Base-by-base conservation (phyloP, 192 early-diverging fungal species). In the Spinellus fusiger region DNA sequence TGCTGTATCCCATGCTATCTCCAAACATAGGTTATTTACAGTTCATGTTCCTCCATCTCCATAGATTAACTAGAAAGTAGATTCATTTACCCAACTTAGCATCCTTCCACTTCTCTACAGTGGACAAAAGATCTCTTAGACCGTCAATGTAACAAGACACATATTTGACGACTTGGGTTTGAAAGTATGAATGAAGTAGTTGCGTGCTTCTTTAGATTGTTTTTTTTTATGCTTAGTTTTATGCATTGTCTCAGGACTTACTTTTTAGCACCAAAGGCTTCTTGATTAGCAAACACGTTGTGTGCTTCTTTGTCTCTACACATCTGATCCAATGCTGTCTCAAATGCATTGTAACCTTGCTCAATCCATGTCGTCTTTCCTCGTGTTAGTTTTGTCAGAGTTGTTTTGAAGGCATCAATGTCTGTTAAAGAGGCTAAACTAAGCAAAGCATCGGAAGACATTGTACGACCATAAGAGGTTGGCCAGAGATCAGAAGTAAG, bases 401-500 rank as follows among this genome's bases (percentile, higher is more conserved):
- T 38, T n/a, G 49, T 25, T 51, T 73, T 68, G 12, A 73, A 68
- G 7, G 54, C 31, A 15, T 25, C 25, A 48, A 68, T 73, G 31
- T 64, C 66, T 37, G 52, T 20, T 0, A 58, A 54, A 3, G 61
- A 64, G n/a, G 71, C 38, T 31, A 52, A 35, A 46, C 32, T 58
- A 3, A 61, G 61, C 13, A 68, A 29, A 8, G 15, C 35, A 28
- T 56, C 32, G 26, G 56, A 18, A 9, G 50, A n/a, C 0, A 37
- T 25, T 35, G 16, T 34, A 27, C 48, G 56, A 27, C 35, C 13
- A 15, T 40, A 31, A 12, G n/a, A 34, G 22, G 54, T 29, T 26
- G 71, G 61, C 71, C 71, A 73, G 0, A 73, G 47, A 33, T 52
- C 2, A n/a, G 57, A 31, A 26, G 59, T 48, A 9, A 73, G 22